These are phyloP conservation scores for Trichoderma oligosporum DNA, from an alignment of 2,329 filamentous ascomycete species.

Conservation along the genomic window DNA sequence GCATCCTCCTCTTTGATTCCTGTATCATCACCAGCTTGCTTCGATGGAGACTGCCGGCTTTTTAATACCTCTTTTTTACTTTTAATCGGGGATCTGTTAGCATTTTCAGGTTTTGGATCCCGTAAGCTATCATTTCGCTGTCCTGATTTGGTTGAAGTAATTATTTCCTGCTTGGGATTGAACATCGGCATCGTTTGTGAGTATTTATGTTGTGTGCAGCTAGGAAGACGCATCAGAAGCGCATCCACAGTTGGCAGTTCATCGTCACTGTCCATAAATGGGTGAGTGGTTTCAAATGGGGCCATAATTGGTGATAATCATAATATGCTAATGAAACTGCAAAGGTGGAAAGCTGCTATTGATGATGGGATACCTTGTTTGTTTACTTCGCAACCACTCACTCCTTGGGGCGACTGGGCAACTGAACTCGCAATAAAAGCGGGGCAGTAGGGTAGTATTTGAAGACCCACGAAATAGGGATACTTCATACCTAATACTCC, in stretches of 20 bases:
- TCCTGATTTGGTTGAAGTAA: neutral
- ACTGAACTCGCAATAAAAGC: neutral
- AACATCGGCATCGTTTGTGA: neutral
- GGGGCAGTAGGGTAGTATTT: neutral
- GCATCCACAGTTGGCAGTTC: neutral
- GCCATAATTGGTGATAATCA: neutral
- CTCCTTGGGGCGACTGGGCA: neutral
- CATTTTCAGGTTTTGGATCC: neutral
- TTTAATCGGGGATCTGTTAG: neutral
- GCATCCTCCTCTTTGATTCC: neutral
- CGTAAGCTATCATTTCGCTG: neutral
- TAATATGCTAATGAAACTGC: neutral
- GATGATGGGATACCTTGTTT: neutral
- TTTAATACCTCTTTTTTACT: neutral
- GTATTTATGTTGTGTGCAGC: neutral
- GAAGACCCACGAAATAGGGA: too few species aligned
- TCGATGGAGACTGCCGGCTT: neutral
- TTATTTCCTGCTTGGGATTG: neutral
- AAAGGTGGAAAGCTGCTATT: neutral
- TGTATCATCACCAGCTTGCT: neutral
- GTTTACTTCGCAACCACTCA: slow-evolving; percentile 9
- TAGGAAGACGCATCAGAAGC: neutral
- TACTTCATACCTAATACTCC: neutral
- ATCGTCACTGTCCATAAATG: neutral
- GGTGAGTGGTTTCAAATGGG: neutral